phyloP scores from a whole-genome alignment of 169 alveolate genomes.

The Plasmodium cynomolgi region DNA sequence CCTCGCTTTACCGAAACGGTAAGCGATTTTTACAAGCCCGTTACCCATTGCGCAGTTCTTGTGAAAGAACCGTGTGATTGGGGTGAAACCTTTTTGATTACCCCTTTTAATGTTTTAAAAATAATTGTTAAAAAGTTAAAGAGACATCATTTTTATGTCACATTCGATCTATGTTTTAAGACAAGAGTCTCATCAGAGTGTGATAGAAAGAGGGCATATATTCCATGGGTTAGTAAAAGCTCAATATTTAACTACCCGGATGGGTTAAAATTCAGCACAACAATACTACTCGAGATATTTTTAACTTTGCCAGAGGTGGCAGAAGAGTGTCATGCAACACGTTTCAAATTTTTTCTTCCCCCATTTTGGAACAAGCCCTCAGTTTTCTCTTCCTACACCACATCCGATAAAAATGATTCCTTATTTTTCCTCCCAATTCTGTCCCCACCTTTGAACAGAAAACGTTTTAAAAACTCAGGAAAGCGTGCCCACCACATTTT shows the following conservation, averaged over 20 bases:
- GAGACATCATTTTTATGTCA: neutral
- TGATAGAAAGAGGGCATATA: neutral
- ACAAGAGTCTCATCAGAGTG: neutral
- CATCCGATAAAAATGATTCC: conserved; percentile 1
- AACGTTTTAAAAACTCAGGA: neutral
- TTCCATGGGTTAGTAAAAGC: neutral
- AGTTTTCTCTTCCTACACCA: neutral
- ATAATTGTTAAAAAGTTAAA: neutral
- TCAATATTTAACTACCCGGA: neutral
- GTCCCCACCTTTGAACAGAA: neutral
- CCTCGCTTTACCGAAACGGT: neutral
- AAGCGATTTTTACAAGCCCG: neutral
- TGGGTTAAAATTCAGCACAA: neutral
- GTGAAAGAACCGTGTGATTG: neutral
- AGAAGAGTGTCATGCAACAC: neutral
- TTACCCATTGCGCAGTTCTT: neutral
- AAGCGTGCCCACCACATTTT: neutral
- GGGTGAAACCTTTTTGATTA: neutral
- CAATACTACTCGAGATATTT: neutral
- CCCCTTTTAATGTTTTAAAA: conserved; percentile 9
- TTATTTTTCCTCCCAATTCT: neutral
- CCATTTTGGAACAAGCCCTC: neutral
- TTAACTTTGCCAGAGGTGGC: neutral
- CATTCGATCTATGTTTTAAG: neutral
- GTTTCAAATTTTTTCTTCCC: neutral